Evolutionary conservation across 140 eudicot genomes (phyloP).

Genomic region (Anethum foeniculum): DNA sequence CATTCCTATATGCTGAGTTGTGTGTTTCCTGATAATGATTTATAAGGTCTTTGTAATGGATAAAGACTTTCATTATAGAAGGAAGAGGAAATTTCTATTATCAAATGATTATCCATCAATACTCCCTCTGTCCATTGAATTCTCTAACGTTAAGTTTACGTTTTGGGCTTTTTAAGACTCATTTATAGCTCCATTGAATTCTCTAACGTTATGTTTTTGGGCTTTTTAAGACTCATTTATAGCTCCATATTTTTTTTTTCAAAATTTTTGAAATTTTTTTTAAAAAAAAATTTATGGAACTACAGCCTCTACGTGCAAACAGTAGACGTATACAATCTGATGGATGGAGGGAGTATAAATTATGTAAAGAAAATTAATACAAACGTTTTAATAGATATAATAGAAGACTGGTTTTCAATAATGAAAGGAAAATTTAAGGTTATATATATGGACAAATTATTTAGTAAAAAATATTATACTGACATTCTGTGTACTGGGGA

Average conservation of each 20-base stretch:
- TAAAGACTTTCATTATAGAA: neutral
- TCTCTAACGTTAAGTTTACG: too few relatives aligned
- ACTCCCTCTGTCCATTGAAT: too few relatives aligned
- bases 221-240: too few relatives aligned
- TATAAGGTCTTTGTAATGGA: neutral
- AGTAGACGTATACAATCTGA: too few relatives aligned
- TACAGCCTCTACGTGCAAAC: too few relatives aligned
- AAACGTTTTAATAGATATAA: neutral
- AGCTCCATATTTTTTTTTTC: too few relatives aligned
- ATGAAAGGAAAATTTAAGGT: neutral
- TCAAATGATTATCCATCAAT: neutral
- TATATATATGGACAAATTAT: neutral
- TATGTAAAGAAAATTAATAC: neutral
- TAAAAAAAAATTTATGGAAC: too few relatives aligned
- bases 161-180: too few relatives aligned
- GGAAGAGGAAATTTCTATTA: neutral
- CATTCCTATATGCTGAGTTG: neutral
- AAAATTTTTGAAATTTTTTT: too few relatives aligned
- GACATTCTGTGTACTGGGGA: slow-evolving; percentile 8
- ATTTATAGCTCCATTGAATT: too few relatives aligned
- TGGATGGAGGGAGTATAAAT: too few relatives aligned
- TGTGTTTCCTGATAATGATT: neutral
- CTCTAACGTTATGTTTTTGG: too few relatives aligned
- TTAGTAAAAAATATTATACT: neutral
- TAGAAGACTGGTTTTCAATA: neutral